These are phyloP conservation scores for Xanthoconium stramineum DNA, from an alignment of 768 basidiomycete species.

Conservation along the genomic window DNA sequence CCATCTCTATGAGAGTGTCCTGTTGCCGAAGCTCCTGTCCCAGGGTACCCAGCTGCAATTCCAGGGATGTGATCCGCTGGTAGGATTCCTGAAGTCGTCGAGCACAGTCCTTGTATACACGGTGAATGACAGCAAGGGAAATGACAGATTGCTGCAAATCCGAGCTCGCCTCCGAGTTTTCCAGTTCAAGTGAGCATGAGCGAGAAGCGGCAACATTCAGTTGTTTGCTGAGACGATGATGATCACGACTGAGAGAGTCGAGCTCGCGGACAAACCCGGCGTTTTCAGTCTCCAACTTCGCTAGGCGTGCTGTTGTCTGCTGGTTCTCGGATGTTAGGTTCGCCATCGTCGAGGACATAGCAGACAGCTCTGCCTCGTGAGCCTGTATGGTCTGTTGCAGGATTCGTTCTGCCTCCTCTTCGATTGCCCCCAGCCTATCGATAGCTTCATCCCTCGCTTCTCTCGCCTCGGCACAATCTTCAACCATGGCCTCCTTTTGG, in stretches of 20 bases:
- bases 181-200: constrained; percentile 10
- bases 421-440: constrained; percentile 52
- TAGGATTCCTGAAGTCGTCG: constrained; percentile 11
- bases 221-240: constrained; percentile 9
- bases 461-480: constrained; percentile 77
- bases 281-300: constrained; percentile 16
- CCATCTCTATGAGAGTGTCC: background rate
- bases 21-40: constrained; percentile 17
- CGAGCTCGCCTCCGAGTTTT: constrained; percentile 2
- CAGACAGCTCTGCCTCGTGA: constrained; percentile 34
- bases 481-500: constrained; percentile 78
- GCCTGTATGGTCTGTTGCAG: constrained; percentile 26
- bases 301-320: constrained; percentile 16
- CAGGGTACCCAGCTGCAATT: constrained; percentile 15
- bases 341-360: constrained; percentile 38
- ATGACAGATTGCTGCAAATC: constrained; percentile 20
- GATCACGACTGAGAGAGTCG: constrained; percentile 9
- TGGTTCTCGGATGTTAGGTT: constrained; percentile 36
- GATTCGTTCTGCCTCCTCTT: constrained; percentile 55
- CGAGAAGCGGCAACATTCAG: constrained; percentile 4
- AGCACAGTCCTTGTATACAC: constrained; percentile 13
- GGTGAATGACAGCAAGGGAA: constrained; percentile 23
- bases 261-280: constrained; percentile 13
- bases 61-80: constrained; percentile 8
- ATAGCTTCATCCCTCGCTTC: constrained; percentile 68